phyloP scores from a whole-genome alignment of 768 basidiomycete genomes.

The Hericium coralloides region DNA sequence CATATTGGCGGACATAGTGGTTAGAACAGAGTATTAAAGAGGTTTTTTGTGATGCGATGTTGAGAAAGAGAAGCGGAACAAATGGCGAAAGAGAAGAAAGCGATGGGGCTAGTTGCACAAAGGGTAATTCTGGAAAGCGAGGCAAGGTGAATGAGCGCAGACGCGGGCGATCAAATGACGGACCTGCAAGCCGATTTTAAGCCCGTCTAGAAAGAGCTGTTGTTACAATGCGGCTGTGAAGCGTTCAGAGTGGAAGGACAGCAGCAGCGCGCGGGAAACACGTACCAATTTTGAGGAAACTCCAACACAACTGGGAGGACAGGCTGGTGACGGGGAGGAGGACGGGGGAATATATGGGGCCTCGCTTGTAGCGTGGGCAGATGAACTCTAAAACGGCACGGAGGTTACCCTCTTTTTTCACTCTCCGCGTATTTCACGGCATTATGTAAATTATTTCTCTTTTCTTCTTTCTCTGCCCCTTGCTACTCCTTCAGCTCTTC shows the following conservation, averaged over 20 bases:
- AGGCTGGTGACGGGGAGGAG: background rate
- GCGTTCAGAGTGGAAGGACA: slow-evolving; percentile 3
- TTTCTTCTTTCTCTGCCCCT: background rate
- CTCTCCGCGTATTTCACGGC: background rate
- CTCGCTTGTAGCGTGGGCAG: slow-evolving; percentile 2
- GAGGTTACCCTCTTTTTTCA: slow-evolving; percentile 1
- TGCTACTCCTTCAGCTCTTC: background rate
- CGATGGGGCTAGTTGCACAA: slow-evolving; percentile 56
- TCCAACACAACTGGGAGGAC: slow-evolving; percentile 4
- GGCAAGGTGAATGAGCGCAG: slow-evolving; percentile 18
- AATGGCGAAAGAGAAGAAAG: slow-evolving; percentile 31
- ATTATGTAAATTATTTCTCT: background rate
- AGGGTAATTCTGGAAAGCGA: slow-evolving; percentile 36
- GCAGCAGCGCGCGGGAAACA: background rate
- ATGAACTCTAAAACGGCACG: slow-evolving; percentile 5
- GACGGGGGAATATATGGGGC: slow-evolving; percentile 2
- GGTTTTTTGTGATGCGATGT: slow-evolving; percentile 45
- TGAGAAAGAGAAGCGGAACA: slow-evolving; percentile 32
- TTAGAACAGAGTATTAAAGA: slow-evolving; percentile 27
- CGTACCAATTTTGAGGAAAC: slow-evolving; percentile 9
- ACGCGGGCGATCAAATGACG: slow-evolving; percentile 16
- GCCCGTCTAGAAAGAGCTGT: slow-evolving; percentile 71
- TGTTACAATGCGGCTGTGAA: slow-evolving; percentile 63
- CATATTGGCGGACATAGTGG: slow-evolving; percentile 60
- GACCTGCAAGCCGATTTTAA: slow-evolving; percentile 65